Base-by-base conservation (phyloP, 2,329 filamentous ascomycete genomes). In the Sporothrix dimorphospora region DNA sequence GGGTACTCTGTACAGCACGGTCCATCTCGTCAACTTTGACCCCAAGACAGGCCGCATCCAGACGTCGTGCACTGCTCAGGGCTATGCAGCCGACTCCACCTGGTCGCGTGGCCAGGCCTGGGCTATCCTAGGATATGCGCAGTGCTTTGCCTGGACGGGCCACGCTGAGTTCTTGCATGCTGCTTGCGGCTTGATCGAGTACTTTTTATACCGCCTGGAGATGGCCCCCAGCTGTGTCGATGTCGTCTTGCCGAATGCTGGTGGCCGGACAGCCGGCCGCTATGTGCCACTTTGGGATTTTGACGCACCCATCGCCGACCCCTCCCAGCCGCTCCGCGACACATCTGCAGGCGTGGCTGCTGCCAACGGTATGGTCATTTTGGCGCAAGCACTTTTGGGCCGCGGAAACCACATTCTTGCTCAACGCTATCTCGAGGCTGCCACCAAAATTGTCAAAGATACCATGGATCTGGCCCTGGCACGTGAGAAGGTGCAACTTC, bases 81-180 rank as follows among this genome's bases (percentile, higher is more conserved):
- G 55, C 4, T 59, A 59, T 21, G 55, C 55, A 4, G 55, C 55
- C 6, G 30, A 38, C 7, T 59, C 55, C 4, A 59, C 55, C 6
- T 59, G 55, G 55, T 59, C 55, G 16, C 55, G 55, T n/a, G 55
- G 55, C 27, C 55, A 59, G 30, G 55, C 55, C 30, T 59, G 55
- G 55, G 55, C 30, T 1, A 59, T 59, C 16, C 27, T 59, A 0
- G 55, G 55, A 3, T 59, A 59, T 40, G 27, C 55, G 3, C 55
- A 59, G 30, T 59, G 55, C 7, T 59, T 59, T 59, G 55, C 55
- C 27, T 59, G 55, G 55, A 21, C 55, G 8, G 55, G 55, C 16
- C 27, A 59, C 19, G 16, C 27, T 6, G 27, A 40, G 55, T 59
- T 59, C 19, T 34, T 59, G 55, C 27, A 59, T 40, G 55, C 19